Percentiles rank a stretch among this genome's conserved stretches.
Conservation (phyloP, 495 filamentous ascomycete species). For the Penicillium atrosanguineum region DNA sequence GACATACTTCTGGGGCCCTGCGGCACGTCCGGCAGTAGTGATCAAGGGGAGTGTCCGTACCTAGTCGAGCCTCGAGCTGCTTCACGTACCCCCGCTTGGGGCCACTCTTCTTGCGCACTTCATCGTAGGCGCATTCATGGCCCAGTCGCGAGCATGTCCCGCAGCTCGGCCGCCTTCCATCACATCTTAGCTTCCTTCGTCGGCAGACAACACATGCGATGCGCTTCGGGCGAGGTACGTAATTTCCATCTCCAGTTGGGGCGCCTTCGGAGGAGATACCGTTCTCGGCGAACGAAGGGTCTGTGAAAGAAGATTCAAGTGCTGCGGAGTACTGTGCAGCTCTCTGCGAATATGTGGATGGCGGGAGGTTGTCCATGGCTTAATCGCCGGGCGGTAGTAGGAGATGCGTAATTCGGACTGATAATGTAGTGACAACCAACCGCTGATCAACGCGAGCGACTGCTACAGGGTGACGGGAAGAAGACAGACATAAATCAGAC, state of each 20-base stretch:
- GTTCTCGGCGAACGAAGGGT: conserved; percentile 30
- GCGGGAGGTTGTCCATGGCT: conserved; percentile 22
- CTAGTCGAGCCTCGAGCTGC: conserved; percentile 88
- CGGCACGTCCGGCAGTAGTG: not conserved
- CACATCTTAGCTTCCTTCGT: conserved; percentile 85
- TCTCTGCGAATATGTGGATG: conserved; percentile 44
- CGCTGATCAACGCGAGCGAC: conserved; percentile 8
- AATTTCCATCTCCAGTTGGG: conserved; percentile 53
- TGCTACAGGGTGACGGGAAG: not conserved
- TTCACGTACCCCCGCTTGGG: conserved; percentile 99
- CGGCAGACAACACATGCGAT: conserved; percentile 97
- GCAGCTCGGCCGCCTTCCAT: conserved; percentile 74
- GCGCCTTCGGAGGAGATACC: conserved; percentile 29
- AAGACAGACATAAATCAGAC: conserved; percentile 6
- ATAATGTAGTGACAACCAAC: conserved; percentile 11
- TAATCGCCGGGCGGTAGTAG: conserved; percentile 2
- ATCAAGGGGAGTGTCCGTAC: conserved; percentile 45
- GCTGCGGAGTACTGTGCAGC: conserved; percentile 42
- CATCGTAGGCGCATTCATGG: conserved; percentile 93
- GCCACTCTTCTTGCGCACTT: conserved; percentile 94
- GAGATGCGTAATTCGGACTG: conserved; percentile 13
- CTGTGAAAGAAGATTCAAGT: conserved; percentile 26
- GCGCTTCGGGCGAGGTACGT: conserved; percentile 79
- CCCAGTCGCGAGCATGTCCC: conserved; percentile 86
- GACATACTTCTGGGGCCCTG: not conserved